phyloP scores from a whole-genome alignment of 164 flowering plant genomes.

The Stephania yunnanensis region DNA sequence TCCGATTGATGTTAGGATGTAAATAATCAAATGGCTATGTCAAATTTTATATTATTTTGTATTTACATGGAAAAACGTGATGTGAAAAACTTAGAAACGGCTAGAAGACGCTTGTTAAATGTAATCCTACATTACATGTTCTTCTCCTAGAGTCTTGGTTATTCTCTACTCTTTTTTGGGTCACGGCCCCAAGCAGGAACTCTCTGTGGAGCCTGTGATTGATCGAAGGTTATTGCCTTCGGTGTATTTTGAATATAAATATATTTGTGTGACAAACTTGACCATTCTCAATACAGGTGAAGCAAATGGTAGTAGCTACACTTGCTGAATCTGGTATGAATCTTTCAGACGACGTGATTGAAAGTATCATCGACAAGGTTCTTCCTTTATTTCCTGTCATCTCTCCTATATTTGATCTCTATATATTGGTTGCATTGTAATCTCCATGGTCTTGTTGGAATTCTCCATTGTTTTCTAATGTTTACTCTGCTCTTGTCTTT shows the following conservation, averaged over 20 bases:
- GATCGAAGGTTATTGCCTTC: background rate
- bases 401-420: background rate
- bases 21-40: background rate
- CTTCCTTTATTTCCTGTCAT: background rate
- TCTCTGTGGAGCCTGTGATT: background rate
- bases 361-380: constrained; percentile 94
- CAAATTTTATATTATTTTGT: too few species aligned
- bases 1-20: background rate
- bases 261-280: background rate
- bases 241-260: too few species aligned
- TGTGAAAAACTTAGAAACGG: background rate
- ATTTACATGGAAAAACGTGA: background rate
- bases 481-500: background rate
- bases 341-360: constrained; percentile 91
- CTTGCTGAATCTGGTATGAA: constrained; percentile 99
- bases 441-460: background rate
- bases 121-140: background rate
- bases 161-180: background rate
- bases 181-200: background rate
- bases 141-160: too few species aligned
- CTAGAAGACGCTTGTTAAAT: too few species aligned
- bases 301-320: constrained; percentile 98
- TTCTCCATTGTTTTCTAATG: background rate
- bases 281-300: constrained; percentile 43
- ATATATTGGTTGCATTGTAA: background rate